Evolutionary conservation across 352 stramenopile genomes (phyloP).

Genomic region (Phytophthora cactorum): DNA sequence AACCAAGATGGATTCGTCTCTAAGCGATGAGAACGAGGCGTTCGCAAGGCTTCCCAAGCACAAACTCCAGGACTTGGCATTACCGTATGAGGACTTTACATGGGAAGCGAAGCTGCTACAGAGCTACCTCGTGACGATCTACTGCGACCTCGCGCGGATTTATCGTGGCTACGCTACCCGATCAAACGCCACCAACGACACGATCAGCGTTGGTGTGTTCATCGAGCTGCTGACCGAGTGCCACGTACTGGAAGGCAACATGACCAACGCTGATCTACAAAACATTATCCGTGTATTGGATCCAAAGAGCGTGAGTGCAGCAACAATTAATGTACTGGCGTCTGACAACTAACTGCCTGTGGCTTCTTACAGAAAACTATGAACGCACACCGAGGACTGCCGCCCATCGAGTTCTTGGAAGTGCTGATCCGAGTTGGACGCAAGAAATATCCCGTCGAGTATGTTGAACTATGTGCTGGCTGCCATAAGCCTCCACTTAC

Average conservation of each 20-base stretch:
- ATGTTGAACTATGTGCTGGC: constrained; percentile 16
- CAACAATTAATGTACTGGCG: neutral
- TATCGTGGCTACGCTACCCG: constrained; percentile 73
- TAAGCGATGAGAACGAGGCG: constrained; percentile 63
- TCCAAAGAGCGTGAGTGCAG: constrained; percentile 42
- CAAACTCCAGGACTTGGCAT: constrained; percentile 56
- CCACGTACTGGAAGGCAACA: constrained; percentile 60
- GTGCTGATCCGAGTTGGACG: constrained; percentile 59
- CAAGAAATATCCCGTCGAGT: constrained; percentile 75
- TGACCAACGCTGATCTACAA: constrained; percentile 52
- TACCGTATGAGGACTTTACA: constrained; percentile 67
- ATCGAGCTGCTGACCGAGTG: constrained; percentile 70
- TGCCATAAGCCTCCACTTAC: neutral
- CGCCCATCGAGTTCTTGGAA: constrained; percentile 74
- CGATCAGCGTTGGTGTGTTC: constrained; percentile 64
- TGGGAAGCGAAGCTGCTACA: constrained; percentile 82
- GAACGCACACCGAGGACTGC: constrained; percentile 49
- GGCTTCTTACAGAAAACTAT: constrained; percentile 35
- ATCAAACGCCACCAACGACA: constrained; percentile 37
- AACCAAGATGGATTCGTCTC: constrained; percentile 47
- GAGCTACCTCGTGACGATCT: constrained; percentile 68
- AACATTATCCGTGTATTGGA: constrained; percentile 52
- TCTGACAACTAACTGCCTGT: neutral
- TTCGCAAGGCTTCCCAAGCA: constrained; percentile 60
- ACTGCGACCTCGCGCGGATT: constrained; percentile 78